Evolutionary conservation across 1,139 yeast species (phyloP).

Genomic region (Blastobotrys malaysiensis): DNA sequence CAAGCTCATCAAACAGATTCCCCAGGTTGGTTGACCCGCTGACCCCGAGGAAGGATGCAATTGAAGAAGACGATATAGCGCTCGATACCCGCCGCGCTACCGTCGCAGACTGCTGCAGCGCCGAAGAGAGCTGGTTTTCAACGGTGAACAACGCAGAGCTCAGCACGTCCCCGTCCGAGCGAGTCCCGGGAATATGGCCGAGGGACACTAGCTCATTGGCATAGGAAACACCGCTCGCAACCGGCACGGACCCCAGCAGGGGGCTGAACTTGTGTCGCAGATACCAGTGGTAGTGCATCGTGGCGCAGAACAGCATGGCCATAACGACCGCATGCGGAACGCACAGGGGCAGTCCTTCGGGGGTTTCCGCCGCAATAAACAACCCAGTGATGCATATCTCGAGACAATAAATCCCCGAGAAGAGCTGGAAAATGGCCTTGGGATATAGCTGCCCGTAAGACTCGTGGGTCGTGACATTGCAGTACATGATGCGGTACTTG

Average conservation of each 20-base stretch:
- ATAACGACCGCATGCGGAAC: slow-evolving; percentile 18
- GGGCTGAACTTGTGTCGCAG: slow-evolving; percentile 12
- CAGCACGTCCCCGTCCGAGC: neutral
- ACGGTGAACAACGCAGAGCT: neutral
- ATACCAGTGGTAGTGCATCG: slow-evolving; percentile 14
- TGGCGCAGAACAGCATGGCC: slow-evolving; percentile 9
- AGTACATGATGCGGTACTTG: slow-evolving; percentile 52
- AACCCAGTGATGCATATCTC: slow-evolving; percentile 74
- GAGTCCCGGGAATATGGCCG: neutral
- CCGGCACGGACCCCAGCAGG: slow-evolving; percentile 12
- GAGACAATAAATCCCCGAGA: slow-evolving; percentile 72
- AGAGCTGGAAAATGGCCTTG: slow-evolving; percentile 65
- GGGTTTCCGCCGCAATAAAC: slow-evolving; percentile 54
- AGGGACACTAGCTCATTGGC: neutral
- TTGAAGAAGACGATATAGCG: neutral
- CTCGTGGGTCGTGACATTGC: slow-evolving; percentile 51
- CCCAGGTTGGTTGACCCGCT: neutral
- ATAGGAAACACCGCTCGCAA: neutral
- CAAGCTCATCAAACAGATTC: slow-evolving; percentile 26
- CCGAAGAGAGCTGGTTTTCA: neutral
- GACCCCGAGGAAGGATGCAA: neutral
- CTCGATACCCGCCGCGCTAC: neutral
- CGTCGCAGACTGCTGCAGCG: neutral
- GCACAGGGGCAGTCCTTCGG: slow-evolving; percentile 33
- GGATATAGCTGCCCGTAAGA: slow-evolving; percentile 70